Evolutionary conservation across 2,329 filamentous ascomycete species (phyloP).

Genomic region (Ceratocystis alfenasii): DNA sequence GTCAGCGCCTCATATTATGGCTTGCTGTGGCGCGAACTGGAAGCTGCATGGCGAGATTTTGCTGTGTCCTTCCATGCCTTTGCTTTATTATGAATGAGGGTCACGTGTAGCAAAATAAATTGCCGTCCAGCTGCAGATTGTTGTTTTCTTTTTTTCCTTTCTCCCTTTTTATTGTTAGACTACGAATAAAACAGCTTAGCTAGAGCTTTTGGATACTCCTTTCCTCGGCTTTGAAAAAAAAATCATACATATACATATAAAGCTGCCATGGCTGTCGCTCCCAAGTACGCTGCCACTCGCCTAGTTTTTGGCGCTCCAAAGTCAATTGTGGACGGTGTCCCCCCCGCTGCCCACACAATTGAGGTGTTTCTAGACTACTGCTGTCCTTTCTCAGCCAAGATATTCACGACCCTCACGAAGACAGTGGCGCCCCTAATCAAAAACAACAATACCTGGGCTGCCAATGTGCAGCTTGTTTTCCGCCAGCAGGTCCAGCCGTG

Average conservation of each 20-base stretch:
- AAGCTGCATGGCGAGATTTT: conserved; percentile 2
- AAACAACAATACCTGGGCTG: conserved; percentile 42
- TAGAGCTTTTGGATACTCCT: too few species aligned
- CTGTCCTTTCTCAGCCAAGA: conserved; percentile 57
- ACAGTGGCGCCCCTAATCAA: conserved; percentile 54
- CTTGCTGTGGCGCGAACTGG: neutral
- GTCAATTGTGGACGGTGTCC: conserved; percentile 29
- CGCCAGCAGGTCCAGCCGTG: conserved; percentile 88
- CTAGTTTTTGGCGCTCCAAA: conserved; percentile 38
- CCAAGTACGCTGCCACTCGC: conserved; percentile 64
- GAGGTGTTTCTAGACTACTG: conserved; percentile 77
- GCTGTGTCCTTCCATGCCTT: neutral
- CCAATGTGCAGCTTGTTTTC: conserved; percentile 63
- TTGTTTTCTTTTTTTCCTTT: conserved; percentile 1
- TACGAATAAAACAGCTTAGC: too few species aligned
- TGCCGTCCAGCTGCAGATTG: neutral
- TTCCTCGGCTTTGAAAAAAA: neutral
- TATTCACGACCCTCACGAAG: conserved; percentile 66
- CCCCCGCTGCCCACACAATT: conserved; percentile 44
- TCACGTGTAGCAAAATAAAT: neutral
- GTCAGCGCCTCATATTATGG: conserved; percentile 15
- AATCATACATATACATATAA: neutral
- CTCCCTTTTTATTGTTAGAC: too few species aligned
- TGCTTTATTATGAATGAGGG: neutral
- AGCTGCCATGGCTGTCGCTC: conserved; percentile 59